Evolutionary conservation across 192 early-diverging fungal species (phyloP), one percentile per base, ranked within the genome.

Genomic region (Backusella sp.): DNA sequence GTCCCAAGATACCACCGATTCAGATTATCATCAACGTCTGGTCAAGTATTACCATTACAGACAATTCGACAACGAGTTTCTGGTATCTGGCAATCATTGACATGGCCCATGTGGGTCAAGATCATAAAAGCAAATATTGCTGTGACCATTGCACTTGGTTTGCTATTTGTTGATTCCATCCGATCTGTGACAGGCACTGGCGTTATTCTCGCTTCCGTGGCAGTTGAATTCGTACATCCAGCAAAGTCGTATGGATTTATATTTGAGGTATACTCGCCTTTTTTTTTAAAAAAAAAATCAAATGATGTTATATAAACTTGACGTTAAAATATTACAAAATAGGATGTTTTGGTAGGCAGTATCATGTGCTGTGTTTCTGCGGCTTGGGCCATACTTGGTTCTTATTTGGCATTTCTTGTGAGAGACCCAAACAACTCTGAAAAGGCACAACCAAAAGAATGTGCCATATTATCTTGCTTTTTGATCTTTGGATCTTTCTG

Each of bases 181-280:
- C 66, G 66, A 34, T 21, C 66, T 4, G n/a, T 59, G 1, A 44
- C 65, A 1, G 71, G 72, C 14, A 52, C 59, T n/a, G 41, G 67
- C 4, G n/a, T 44, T 44, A 72, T 77, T 34, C 39, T 80, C 7
- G 71, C 66, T 28, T 70, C 66, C 1, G 68, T 77, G 53, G 75
- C 79, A 6, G 76, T 80, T 15, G 79, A 80, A 12, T 80, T 80
- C 26, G 71, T 80, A 12, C 72, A 77, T 28, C 79, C 79, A 14
- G 42, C 71, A 21, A 76, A 76, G 41, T 80, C 79, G 0, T 77
- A 74, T 34, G 79, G 79, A n/a, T 73, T 69, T 39, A 67, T 80
- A 26, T 34, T 39, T 17, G 79, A 80, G 73, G 78, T 79, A 74
- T 23, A 12, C 21, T 17, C n/a, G 6, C 5, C 15, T 52, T 52